Evolutionary conservation across 2,329 filamentous ascomycete genomes (phyloP), one percentile per base, ranked within the genome.

Genomic region (Fusarium sp.): DNA sequence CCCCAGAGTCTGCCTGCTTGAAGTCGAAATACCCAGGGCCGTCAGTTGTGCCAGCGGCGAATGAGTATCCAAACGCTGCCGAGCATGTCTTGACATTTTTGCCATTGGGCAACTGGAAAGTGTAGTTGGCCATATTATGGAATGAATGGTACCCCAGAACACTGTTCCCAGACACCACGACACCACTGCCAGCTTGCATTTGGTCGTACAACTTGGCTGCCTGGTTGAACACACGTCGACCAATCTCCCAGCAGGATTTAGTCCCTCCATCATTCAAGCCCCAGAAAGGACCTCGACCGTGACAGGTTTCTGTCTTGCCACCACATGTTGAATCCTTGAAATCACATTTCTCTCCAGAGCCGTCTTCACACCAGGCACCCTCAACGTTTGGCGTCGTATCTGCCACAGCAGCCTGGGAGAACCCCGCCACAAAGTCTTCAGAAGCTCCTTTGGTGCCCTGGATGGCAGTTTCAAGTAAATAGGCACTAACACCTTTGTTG

Each of bases 11-110:
- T 0, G 39, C 56, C 2, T 62, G 58, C 40, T 61, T 62, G 2
- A 62, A 62, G 28, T 62, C 58, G 1, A 62, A 62, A 14, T 62
- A 62, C 0, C 58, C 58, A 7, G 58, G 58, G 0, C 58, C 58
- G 0, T 62, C 58, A 0, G 58, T 62, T 13, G 58, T 62, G 14
- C 58, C 58, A 32, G 58, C 58, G 2, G 58, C 58, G 1, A 62
- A 62, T 0, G 58, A 33, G 24, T 62, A 62, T 0, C 58, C 58
- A 0, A 62, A 62, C 0, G 58, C 58, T 0, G 58, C 58, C 1
- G 58, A 19, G 2, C 58, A 62, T 7, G 58, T 62, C 33, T 61
- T 61, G 0, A 17, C 58, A 0, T 19, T 26, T 1, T 28, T 24
- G 0, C 58, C 58, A 1, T 24, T 40, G 0, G 56, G 46, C 2